These are phyloP conservation scores for Aspergillus neotritici DNA, from an alignment of 2,329 filamentous ascomycete genomes.

Conservation along the genomic window DNA sequence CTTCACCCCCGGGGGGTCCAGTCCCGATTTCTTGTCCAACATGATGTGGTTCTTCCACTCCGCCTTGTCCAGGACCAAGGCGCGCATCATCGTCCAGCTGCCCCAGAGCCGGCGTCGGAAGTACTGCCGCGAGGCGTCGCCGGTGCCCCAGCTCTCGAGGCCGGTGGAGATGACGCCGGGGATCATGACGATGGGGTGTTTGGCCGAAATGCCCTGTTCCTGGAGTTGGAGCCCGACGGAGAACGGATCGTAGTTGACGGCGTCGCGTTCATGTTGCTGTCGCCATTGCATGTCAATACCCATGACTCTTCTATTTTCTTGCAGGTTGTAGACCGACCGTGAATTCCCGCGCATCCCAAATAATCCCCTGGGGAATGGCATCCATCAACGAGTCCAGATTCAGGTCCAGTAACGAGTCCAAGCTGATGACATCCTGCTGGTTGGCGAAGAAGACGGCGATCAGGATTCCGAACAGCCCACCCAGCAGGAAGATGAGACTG, in stretches of 20 bases:
- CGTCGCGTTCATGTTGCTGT: conserved; percentile 75
- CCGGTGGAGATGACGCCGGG: conserved; percentile 97
- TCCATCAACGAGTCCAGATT: conserved; percentile 84
- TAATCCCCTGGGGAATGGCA: conserved; percentile 76
- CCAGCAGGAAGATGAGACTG: conserved; percentile 78
- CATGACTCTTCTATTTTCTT: background rate
- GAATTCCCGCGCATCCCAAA: conserved; percentile 79
- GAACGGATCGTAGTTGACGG: conserved; percentile 89
- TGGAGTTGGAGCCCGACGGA: conserved; percentile 79
- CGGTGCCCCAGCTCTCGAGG: conserved; percentile 92
- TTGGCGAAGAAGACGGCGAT: conserved; percentile 84
- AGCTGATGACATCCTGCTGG: conserved; percentile 80
- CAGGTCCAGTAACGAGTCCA: conserved; percentile 64
- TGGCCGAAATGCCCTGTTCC: conserved; percentile 70
- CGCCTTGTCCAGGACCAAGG: conserved; percentile 86
- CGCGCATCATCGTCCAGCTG: conserved; percentile 98
- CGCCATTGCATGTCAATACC: background rate
- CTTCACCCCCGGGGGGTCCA: conserved; percentile 88
- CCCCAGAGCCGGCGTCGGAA: conserved; percentile 95
- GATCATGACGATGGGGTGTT: conserved; percentile 93
- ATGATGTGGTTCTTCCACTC: conserved; percentile 95
- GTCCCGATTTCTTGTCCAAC: conserved; percentile 83
- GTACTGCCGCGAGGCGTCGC: conserved; percentile 76
- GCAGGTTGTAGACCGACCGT: conserved; percentile 51
- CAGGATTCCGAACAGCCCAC: conserved; percentile 85